Percentiles rank a stretch among this genome's conserved stretches.
These are phyloP conservation scores for Syzygium oleosum DNA, from an alignment of 345 rosid genomes.

Conservation along the genomic window DNA sequence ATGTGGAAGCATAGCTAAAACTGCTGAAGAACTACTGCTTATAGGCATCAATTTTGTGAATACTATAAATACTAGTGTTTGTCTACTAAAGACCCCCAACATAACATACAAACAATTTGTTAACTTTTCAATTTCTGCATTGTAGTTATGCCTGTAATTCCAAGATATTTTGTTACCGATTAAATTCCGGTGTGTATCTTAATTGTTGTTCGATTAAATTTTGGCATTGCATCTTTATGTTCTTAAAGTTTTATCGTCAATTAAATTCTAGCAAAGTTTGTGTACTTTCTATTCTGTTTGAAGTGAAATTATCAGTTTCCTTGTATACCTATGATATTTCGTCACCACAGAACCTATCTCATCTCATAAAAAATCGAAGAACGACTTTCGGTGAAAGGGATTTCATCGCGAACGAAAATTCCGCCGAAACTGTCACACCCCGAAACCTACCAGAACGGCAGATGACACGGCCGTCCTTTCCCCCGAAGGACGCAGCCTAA, in stretches of 20 bases:
- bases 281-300: neutral
- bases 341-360: accelerated
- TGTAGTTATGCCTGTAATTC: neutral
- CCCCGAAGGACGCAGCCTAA: too few relatives aligned
- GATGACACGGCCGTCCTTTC: too few relatives aligned
- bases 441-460: too few relatives aligned
- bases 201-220: too few relatives aligned
- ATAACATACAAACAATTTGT: neutral
- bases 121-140: neutral
- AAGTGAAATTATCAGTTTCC: neutral
- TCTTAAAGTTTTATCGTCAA: too few relatives aligned
- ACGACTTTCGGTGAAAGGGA: neutral
- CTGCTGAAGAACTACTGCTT: neutral
- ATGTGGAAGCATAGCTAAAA: neutral
- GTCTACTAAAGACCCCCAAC: neutral
- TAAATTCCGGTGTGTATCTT: neutral
- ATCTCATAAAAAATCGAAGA: neutral
- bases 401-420: neutral
- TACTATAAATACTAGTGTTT: neutral
- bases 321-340: neutral
- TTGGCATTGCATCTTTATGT: too few relatives aligned
- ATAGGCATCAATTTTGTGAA: neutral
- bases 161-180: neutral
- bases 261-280: neutral
- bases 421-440: neutral